Evolutionary conservation across 2,329 filamentous ascomycete species (phyloP).

Genomic region (Chrysosporium queenslandicum): DNA sequence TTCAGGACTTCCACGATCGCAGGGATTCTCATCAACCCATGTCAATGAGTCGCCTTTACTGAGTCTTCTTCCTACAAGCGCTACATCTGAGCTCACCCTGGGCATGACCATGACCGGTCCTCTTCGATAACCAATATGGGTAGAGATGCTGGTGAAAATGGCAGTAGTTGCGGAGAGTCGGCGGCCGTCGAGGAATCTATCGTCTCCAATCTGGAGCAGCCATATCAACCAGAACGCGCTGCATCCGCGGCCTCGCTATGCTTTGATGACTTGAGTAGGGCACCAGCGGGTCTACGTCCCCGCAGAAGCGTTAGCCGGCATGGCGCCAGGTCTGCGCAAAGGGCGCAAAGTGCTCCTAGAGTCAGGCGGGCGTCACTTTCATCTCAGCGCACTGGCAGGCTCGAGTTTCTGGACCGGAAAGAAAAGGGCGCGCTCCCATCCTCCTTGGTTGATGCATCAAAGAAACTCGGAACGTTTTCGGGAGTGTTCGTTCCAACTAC

Average conservation of each 20-base stretch:
- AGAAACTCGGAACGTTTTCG: constrained; percentile 66
- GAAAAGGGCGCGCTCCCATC: constrained; percentile 23
- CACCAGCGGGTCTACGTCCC: not conserved
- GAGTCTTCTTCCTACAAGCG: not conserved
- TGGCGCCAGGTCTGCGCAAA: constrained; percentile 1
- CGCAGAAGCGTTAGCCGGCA: constrained; percentile 3
- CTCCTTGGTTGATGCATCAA: constrained; percentile 24
- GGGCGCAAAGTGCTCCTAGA: constrained; percentile 8
- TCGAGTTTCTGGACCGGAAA: constrained; percentile 24
- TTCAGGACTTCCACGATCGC: not conserved
- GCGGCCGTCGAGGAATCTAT: not conserved
- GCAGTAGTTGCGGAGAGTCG: not conserved
- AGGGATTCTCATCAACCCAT: not conserved
- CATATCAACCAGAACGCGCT: constrained; percentile 6
- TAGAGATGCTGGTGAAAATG: not conserved
- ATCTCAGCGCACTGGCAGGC: constrained; percentile 14
- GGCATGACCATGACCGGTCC: not conserved
- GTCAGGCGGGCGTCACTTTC: constrained; percentile 16
- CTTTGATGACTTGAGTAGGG: not conserved
- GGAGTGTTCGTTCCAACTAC: constrained; percentile 83
- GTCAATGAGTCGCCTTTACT: too few relatives aligned
- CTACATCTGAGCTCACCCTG: not conserved
- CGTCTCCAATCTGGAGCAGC: not conserved
- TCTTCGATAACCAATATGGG: constrained; percentile 6
- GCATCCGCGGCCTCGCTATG: not conserved